Evolutionary conservation across 371 early-diverging fungal genomes (phyloP).

Genomic region (Haplosporangium sp.): DNA sequence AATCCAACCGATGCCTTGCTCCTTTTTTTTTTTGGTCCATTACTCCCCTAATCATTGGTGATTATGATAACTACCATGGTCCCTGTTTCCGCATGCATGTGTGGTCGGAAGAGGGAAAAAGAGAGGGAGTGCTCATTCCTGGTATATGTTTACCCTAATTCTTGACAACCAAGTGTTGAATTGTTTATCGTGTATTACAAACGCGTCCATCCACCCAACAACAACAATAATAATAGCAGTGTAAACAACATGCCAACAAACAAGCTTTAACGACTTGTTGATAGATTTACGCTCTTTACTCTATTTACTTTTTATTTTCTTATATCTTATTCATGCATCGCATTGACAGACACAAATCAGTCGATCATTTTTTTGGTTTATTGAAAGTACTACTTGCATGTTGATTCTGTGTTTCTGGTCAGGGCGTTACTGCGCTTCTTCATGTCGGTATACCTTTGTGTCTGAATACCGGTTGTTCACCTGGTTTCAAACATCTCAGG

Average conservation of each 20-base stretch:
- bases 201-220: background rate
- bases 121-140: too few relatives aligned
- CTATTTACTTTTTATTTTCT: background rate
- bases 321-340: background rate
- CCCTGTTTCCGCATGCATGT: too few relatives aligned
- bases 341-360: too few relatives aligned
- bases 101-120: too few relatives aligned
- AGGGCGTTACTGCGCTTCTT: background rate
- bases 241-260: background rate
- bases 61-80: too few relatives aligned
- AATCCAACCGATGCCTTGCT: too few relatives aligned
- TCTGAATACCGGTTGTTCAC: background rate
- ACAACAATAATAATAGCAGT: too few relatives aligned
- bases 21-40: background rate
- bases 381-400: background rate
- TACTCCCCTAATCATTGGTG: too few relatives aligned
- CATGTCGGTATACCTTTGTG: background rate
- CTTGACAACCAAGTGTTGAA: too few relatives aligned
- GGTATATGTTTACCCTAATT: too few relatives aligned
- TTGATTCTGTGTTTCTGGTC: too few relatives aligned
- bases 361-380: background rate
- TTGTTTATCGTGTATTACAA: background rate
- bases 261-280: background rate
- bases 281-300: background rate
- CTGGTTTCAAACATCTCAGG: conserved; percentile 5